Evolutionary conservation across 2,329 filamentous ascomycete genomes (phyloP).

Genomic region (Fusarium cyanostomum): DNA sequence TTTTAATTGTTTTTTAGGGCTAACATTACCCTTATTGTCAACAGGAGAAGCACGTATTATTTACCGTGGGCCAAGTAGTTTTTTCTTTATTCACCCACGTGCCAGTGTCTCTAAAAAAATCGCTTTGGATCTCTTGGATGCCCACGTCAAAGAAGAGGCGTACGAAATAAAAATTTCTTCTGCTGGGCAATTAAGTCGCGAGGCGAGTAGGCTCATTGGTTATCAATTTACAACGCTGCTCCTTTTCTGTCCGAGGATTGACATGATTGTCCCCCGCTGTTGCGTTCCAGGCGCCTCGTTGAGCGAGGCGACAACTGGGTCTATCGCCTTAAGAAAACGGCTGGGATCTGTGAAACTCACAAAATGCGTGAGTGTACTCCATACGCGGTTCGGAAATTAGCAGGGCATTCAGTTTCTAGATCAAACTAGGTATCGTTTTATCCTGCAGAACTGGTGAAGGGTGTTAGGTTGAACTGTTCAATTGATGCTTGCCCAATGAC

Average conservation of each 20-base stretch:
- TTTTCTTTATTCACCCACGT: too few relatives aligned
- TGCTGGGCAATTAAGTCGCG: neutral
- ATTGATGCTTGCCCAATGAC: conserved; percentile 12
- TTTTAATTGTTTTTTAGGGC: too few relatives aligned
- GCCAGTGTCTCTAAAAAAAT: too few relatives aligned
- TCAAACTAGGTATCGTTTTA: neutral
- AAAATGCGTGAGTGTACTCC: neutral
- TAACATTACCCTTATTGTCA: too few relatives aligned
- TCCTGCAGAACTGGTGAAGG: too few relatives aligned
- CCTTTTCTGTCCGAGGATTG: conserved; percentile 9
- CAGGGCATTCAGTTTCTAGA: neutral
- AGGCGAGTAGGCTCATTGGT: conserved; percentile 22
- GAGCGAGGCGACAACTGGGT: conserved; percentile 30
- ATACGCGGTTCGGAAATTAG: neutral
- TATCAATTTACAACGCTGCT: neutral
- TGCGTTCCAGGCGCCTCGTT: conserved; percentile 19
- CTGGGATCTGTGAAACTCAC: conserved; percentile 15
- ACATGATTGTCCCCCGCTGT: conserved; percentile 9
- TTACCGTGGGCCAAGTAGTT: too few relatives aligned
- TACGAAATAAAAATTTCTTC: neutral
- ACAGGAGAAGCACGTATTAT: too few relatives aligned
- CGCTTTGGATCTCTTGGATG: too few relatives aligned
- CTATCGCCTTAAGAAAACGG: conserved; percentile 24
- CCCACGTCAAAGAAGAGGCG: too few relatives aligned
- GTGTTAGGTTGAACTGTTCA: neutral